Evolutionary conservation across 495 filamentous ascomycete genomes (phyloP).

Genomic region (Penicillium bovifimosum): DNA sequence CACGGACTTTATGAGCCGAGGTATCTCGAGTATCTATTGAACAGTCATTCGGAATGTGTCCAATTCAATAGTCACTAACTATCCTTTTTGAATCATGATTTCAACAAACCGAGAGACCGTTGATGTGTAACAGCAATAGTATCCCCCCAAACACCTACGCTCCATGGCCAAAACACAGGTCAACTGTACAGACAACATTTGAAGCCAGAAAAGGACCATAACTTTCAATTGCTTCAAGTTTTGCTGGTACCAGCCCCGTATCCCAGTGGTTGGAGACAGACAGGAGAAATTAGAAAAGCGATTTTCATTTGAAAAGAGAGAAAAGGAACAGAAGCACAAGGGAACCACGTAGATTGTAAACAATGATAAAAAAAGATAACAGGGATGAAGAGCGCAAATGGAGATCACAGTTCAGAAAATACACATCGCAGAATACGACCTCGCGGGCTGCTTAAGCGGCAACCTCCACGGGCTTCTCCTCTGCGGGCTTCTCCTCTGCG

Average conservation of each 20-base stretch:
- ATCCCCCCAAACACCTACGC: neutral
- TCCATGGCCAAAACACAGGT: neutral
- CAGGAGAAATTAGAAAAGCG: conserved; percentile 3
- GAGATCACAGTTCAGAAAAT: neutral
- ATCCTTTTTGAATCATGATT: too few relatives aligned
- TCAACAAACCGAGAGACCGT: neutral
- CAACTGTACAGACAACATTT: neutral
- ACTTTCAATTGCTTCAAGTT: conserved; percentile 17
- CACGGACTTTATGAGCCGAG: too few relatives aligned
- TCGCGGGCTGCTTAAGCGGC: conserved; percentile 13
- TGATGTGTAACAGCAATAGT: neutral
- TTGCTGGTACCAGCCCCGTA: conserved; percentile 9
- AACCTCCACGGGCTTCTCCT: conserved; percentile 15
- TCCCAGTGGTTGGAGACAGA: conserved; percentile 3
- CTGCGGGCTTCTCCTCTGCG: conserved; percentile 15
- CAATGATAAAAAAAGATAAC: conserved; percentile 3
- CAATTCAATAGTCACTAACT: neutral
- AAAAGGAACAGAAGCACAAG: neutral
- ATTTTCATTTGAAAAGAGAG: too few relatives aligned
- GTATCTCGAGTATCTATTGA: neutral
- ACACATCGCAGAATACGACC: neutral
- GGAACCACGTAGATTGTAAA: neutral
- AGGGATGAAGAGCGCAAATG: conserved; percentile 2
- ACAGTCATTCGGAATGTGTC: neutral
- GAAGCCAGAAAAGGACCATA: neutral